phyloP scores from a whole-genome alignment of 148 eudicot genomes.

The Mesembryanthemum crystallinum region DNA sequence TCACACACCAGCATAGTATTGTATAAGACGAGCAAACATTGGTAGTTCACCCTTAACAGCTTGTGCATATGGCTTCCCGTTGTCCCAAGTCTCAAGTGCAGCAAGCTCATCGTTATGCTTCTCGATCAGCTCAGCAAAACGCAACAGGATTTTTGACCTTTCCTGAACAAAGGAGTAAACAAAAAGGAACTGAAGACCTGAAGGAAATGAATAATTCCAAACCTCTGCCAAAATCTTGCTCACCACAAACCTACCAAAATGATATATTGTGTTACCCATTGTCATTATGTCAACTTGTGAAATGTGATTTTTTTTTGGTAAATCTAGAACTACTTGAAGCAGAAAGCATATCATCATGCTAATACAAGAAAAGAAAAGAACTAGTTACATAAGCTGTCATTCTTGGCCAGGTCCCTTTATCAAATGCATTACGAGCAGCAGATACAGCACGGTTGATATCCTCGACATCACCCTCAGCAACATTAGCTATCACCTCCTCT shows the following conservation, averaged over 20 bases:
- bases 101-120: slow-evolving; percentile 70
- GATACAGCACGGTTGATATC: slow-evolving; percentile 70
- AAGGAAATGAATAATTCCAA: too few species aligned
- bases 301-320: too few species aligned
- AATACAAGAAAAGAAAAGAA: neutral
- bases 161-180: slow-evolving; percentile 36
- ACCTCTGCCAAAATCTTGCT: too few species aligned
- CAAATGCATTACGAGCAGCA: slow-evolving; percentile 87
- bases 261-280: too few species aligned
- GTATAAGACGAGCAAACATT: slow-evolving; percentile 50
- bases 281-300: too few species aligned
- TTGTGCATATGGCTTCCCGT: slow-evolving; percentile 63
- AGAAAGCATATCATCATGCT: too few species aligned
- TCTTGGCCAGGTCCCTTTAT: slow-evolving; percentile 85
- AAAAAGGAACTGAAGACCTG: too few species aligned
- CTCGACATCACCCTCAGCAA: slow-evolving; percentile 76
- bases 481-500: slow-evolving; percentile 68
- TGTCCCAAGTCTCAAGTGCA: slow-evolving; percentile 79
- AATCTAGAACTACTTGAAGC: too few species aligned
- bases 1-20: slow-evolving; percentile 66
- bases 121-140: slow-evolving; percentile 70
- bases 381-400: slow-evolving; percentile 76
- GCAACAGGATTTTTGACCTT: slow-evolving; percentile 47
- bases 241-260: too few species aligned
- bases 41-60: slow-evolving; percentile 58